These are phyloP conservation scores for Cucurbita moschata DNA, from an alignment of 306 rosid species.

Conservation along the genomic window DNA sequence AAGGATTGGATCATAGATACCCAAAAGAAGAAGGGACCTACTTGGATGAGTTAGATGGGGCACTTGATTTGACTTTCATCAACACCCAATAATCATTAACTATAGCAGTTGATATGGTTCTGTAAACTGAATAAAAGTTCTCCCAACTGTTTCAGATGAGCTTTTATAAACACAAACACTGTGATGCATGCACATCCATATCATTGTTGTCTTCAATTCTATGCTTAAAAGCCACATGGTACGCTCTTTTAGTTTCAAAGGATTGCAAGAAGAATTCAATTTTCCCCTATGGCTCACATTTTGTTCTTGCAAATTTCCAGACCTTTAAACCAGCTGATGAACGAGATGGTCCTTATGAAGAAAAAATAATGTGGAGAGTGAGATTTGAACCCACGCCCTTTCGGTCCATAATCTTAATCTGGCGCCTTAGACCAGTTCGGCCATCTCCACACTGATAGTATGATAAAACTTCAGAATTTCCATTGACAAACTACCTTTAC, in stretches of 20 bases:
- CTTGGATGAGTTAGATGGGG: background rate
- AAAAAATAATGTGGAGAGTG: too few relatives aligned
- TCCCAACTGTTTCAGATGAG: background rate
- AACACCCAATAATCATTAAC: background rate
- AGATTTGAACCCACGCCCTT: too few relatives aligned
- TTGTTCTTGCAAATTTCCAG: background rate
- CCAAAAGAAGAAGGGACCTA: background rate
- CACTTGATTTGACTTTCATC: conserved; percentile 5
- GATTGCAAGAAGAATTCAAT: background rate
- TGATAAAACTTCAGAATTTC: too few relatives aligned
- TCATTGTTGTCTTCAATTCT: background rate
- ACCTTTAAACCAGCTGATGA: too few relatives aligned
- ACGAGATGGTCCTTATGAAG: too few relatives aligned
- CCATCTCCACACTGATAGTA: background rate
- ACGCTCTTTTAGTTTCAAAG: background rate
- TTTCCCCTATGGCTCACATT: background rate
- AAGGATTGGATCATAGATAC: background rate
- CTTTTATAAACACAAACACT: background rate
- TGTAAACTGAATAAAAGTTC: background rate
- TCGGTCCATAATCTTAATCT: background rate
- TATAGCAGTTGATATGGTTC: background rate
- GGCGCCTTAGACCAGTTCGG: conserved; percentile 1
- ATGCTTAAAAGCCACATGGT: background rate
- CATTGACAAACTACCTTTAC: too few relatives aligned
- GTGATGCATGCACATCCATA: background rate